These are phyloP conservation scores for Alternaria consortialis DNA, from an alignment of 2,329 filamentous ascomycete genomes.

Conservation along the genomic window DNA sequence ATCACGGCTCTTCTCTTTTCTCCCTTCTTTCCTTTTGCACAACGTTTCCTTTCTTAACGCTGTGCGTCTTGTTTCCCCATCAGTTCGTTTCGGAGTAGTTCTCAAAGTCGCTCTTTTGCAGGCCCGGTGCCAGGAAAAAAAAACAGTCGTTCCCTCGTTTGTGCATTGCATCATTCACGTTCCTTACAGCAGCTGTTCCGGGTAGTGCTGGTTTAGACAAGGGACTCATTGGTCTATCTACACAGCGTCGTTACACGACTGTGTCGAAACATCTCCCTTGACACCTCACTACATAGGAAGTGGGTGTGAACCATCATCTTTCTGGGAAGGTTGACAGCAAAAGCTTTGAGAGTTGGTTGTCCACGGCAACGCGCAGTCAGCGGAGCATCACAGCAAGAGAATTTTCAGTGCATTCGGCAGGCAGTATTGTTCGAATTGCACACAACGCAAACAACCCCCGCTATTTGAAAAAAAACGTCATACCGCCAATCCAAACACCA, in stretches of 20 bases:
- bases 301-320: slow-evolving; percentile 3
- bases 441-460: slow-evolving; percentile 31
- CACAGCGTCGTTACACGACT: slow-evolving; percentile 5
- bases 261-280: slow-evolving; percentile 5
- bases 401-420: slow-evolving; percentile 12
- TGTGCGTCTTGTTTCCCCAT: slow-evolving; percentile 36
- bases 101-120: slow-evolving; percentile 38
- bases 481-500: slow-evolving; percentile 30
- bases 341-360: slow-evolving; percentile 12
- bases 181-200: slow-evolving; percentile 37
- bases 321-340: not conserved
- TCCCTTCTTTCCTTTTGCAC: slow-evolving; percentile 16
- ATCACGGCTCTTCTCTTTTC: slow-evolving; percentile 20
- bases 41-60: slow-evolving; percentile 34
- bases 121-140: slow-evolving; percentile 35
- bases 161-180: slow-evolving; percentile 35
- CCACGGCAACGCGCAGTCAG: slow-evolving; percentile 26
- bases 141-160: slow-evolving; percentile 24
- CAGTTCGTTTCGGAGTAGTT: slow-evolving; percentile 20
- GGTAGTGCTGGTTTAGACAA: slow-evolving; percentile 12
- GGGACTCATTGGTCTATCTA: slow-evolving; percentile 29
- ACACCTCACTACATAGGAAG: not conserved
- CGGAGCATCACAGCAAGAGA: slow-evolving; percentile 19
- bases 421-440: slow-evolving; percentile 27
- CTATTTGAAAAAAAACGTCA: slow-evolving; percentile 38